Evolutionary conservation across 768 basidiomycete genomes (phyloP).

Genomic region (Auricularia auricula-judae): DNA sequence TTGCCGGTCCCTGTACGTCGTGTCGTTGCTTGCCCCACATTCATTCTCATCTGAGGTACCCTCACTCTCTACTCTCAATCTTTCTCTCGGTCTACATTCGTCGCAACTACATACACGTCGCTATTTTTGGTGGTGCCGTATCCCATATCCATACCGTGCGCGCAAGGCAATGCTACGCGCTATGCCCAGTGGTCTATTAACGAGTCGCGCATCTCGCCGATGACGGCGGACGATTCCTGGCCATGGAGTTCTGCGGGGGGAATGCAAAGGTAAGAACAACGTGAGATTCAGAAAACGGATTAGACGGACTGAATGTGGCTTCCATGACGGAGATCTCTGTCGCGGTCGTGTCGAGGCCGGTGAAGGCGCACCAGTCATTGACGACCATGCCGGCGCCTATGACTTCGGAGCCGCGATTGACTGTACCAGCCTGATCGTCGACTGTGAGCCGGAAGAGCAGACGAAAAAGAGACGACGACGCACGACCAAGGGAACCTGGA

Average conservation of each 20-base stretch:
- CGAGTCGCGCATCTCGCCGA: slow-evolving; percentile 85
- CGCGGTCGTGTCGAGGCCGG: slow-evolving; percentile 98
- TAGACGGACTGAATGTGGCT: slow-evolving; percentile 81
- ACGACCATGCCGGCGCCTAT: slow-evolving; percentile 96
- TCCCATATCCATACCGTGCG: not conserved
- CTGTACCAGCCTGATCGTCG: slow-evolving; percentile 73
- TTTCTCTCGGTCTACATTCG: not conserved
- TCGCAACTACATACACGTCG: no score
- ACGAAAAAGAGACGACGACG: slow-evolving; percentile 21
- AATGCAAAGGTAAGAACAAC: not conserved
- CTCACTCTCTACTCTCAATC: not conserved
- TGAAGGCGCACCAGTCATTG: slow-evolving; percentile 99
- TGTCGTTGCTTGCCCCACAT: not conserved
- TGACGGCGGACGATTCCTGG: slow-evolving; percentile 68
- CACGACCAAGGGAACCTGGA: slow-evolving; percentile 92
- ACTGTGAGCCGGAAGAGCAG: slow-evolving; percentile 1
- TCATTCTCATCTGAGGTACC: not conserved
- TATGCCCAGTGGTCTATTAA: slow-evolving; percentile 88
- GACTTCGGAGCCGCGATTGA: slow-evolving; percentile 97
- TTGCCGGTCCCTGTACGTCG: no score
- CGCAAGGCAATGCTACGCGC: not conserved
- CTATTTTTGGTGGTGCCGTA: not conserved
- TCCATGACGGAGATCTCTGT: slow-evolving; percentile 98
- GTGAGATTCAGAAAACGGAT: not conserved
- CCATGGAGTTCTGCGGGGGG: slow-evolving; percentile 63